Evolutionary conservation across 2,329 filamentous ascomycete species (phyloP), one percentile per base, ranked within the genome.

Genomic region (Exserohilum rostratum): DNA sequence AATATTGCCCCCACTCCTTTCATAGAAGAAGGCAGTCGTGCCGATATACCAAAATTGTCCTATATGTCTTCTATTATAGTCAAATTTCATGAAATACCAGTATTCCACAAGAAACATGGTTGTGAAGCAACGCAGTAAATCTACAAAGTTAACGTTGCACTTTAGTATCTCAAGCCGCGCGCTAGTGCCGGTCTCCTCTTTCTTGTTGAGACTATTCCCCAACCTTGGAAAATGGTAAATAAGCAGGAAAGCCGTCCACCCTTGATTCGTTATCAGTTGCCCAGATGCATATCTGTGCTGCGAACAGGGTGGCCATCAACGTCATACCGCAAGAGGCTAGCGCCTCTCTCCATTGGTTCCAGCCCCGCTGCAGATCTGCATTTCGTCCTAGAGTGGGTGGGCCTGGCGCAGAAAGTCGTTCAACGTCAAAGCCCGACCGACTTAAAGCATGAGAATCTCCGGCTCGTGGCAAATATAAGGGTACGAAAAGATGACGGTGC

Each of bases 331-430:
- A 68, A 22, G 30, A 20, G 47, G 57, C 59, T 68, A 68, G 65
- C 45, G 45, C 39, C 9, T 11, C 25, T 49, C 48, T 55, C 49
- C 25, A 61, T 65, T 66, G 58, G 64, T 40, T 34, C 57, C 52
- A 66, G 67, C 64, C 69, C 68, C 68, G 61, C 67, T 47, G 35
- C 55, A 13, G 55, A 63, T 66, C 60, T 58, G 60, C 56, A 27
- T 13, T 27, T 55, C 17, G 22, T 46, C 20, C 42, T 37, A 29
- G 25, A 53, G 40, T 55, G 56, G 52, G 58, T 39, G 43, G 22
- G 22, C 46, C 40, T 47, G 43, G 50, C 20, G 40, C 22, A 25
- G 22, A 25, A 53, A 53, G 34, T 55, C 50, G 59, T 61, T 50
- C 25, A 44, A 55, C 39, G 20, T 49, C 42, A 20, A 50, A 45